phyloP scores from a whole-genome alignment of 2,329 filamentous ascomycete genomes.

The Fusarium cicatricum region DNA sequence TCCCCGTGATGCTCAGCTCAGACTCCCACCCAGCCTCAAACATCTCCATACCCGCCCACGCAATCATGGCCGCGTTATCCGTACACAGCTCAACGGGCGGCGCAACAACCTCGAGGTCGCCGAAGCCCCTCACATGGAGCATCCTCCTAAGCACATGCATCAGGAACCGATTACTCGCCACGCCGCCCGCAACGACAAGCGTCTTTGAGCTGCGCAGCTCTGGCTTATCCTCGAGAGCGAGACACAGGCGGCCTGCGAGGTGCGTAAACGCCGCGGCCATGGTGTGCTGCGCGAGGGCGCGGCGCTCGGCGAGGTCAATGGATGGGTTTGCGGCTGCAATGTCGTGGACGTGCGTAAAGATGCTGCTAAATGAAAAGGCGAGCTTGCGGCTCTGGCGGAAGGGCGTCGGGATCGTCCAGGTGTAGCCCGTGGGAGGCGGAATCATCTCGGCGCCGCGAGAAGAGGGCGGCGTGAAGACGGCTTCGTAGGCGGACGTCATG shows the following conservation, averaged over 20 bases:
- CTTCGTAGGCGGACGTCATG: conserved; percentile 43
- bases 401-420: conserved; percentile 75
- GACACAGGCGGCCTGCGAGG: conserved; percentile 75
- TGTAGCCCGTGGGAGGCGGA: conserved; percentile 49
- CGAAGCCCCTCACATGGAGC: conserved; percentile 73
- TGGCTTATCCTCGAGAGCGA: conserved; percentile 63
- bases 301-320: conserved; percentile 67
- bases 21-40: conserved; percentile 78
- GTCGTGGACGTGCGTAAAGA: conserved; percentile 62
- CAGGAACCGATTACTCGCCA: conserved; percentile 85
- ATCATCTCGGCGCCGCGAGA: conserved; percentile 66
- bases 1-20: conserved; percentile 64
- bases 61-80: conserved; percentile 98
- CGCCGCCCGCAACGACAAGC: conserved; percentile 87
- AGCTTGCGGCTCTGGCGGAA: conserved; percentile 66
- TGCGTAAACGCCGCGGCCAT: conserved; percentile 91
- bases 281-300: conserved; percentile 72
- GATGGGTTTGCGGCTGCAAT: conserved; percentile 52
- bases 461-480: conserved; percentile 65
- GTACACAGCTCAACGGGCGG: conserved; percentile 85
- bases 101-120: conserved; percentile 68
- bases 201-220: conserved; percentile 56
- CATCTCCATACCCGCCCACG: conserved; percentile 94
- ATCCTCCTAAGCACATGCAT: conserved; percentile 67
- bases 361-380: conserved; percentile 76